Percentiles rank a stretch among this genome's conserved stretches.
phyloP scores from a whole-genome alignment of 306 rosid species.

The Trifolium dubium region DNA sequence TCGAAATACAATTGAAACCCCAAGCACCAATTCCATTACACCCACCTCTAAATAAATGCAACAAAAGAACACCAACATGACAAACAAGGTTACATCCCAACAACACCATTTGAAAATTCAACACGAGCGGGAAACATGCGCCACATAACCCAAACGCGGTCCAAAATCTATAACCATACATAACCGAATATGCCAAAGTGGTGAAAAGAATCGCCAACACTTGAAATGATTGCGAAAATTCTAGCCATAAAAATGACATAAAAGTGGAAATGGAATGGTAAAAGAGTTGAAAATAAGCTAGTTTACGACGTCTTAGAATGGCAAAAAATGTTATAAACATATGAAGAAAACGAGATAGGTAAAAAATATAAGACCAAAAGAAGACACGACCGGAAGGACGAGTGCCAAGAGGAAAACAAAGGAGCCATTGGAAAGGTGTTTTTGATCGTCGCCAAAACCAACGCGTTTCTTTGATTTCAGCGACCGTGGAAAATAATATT shows the following conservation, averaged over 20 bases:
- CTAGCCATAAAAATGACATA: constrained; percentile 78
- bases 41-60: constrained; percentile 73
- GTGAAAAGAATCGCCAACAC: constrained; percentile 77
- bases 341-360: constrained; percentile 76
- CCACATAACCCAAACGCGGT: constrained; percentile 61
- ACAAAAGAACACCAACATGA: constrained; percentile 72
- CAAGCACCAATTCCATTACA: constrained; percentile 93
- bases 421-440: constrained; percentile 90
- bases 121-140: constrained; percentile 64
- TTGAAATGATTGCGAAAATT: constrained; percentile 85
- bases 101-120: constrained; percentile 64
- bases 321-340: constrained; percentile 69
- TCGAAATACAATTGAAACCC: constrained; percentile 70
- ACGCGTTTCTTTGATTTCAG: constrained; percentile 88
- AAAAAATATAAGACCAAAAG: constrained; percentile 88
- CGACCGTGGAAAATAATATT: constrained; percentile 64
- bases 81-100: constrained; percentile 69
- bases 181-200: constrained; percentile 60
- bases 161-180: constrained; percentile 80
- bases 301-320: constrained; percentile 58
- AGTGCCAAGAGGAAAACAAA: constrained; percentile 87
- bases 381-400: constrained; percentile 95
- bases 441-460: constrained; percentile 93
- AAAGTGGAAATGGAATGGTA: constrained; percentile 71
- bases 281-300: constrained; percentile 64